phyloP scores from a whole-genome alignment of 163 green algal species.

The Scenedesmus sp. region DNA sequence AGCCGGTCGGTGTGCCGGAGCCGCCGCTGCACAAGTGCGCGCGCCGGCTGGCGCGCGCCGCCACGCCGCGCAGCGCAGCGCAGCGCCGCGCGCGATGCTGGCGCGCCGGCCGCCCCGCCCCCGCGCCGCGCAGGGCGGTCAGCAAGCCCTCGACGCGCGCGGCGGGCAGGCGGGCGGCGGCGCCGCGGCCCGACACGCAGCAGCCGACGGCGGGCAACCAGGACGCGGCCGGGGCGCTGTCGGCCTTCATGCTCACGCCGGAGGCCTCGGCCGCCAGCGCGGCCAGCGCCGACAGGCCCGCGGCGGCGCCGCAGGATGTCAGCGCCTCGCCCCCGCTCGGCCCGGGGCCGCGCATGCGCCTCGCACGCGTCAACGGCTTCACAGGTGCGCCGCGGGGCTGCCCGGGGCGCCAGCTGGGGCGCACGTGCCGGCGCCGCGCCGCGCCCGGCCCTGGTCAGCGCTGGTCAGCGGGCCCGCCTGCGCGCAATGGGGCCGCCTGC shows the following conservation, averaged over 20 bases:
- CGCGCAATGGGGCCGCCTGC: background rate
- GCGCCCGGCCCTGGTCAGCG: too few species aligned
- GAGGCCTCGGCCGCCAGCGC: constrained; percentile 16
- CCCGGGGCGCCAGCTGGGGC: too few species aligned
- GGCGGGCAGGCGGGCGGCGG: background rate
- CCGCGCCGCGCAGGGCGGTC: constrained; percentile 19
- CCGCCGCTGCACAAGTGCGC: constrained; percentile 33
- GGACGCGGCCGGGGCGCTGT: constrained; percentile 3
- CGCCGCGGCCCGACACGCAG: background rate
- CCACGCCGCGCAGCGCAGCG: background rate
- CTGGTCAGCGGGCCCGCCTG: too few species aligned
- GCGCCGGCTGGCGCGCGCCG: background rate
- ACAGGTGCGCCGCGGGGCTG: constrained; percentile 27
- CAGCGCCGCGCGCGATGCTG: too few species aligned
- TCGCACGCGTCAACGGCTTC: constrained; percentile 68
- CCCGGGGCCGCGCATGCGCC: constrained; percentile 48
- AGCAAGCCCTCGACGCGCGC: background rate
- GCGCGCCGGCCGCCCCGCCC: too few species aligned
- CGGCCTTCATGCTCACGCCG: constrained; percentile 1
- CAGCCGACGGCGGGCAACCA: background rate
- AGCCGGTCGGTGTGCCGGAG: constrained; percentile 51
- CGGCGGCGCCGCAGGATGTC: too few species aligned
- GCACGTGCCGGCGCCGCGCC: too few species aligned
- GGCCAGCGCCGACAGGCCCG: background rate
- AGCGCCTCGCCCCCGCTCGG: constrained; percentile 37